Percentiles rank a stretch among this genome's conserved stretches.
Conservation (phyloP, 805 yeast genomes). For the Yarrowia alimentaria region DNA sequence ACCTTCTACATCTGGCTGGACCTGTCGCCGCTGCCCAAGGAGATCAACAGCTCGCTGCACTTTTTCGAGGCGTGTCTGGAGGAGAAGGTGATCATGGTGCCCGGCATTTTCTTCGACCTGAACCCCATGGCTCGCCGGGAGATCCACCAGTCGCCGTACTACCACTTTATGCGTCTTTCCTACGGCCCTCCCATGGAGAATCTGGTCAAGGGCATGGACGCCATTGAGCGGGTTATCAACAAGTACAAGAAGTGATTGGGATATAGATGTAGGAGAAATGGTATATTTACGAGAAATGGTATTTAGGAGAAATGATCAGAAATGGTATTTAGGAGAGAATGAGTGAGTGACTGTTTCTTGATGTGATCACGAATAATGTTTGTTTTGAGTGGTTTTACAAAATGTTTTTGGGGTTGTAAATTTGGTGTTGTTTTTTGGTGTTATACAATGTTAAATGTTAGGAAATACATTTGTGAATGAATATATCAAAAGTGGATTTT, state of each 20-base stretch:
- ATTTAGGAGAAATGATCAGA: too few species aligned
- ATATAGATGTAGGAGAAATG: too few species aligned
- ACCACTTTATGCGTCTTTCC: conserved; percentile 56
- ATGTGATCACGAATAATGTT: neutral
- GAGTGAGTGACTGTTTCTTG: neutral
- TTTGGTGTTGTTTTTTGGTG: too few species aligned
- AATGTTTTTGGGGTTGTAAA: too few species aligned
- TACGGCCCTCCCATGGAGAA: conserved; percentile 58
- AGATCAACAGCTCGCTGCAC: conserved; percentile 56
- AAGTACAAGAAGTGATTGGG: conserved; percentile 23
- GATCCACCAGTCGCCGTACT: conserved; percentile 58
- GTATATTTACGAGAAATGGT: too few species aligned
- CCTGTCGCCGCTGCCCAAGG: conserved; percentile 54
- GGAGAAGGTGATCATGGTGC: conserved; percentile 58
- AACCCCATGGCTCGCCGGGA: conserved; percentile 51
- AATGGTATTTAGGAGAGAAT: too few species aligned
- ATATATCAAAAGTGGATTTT: too few species aligned
- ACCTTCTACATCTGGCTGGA: conserved; percentile 63
- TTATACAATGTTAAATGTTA: too few species aligned
- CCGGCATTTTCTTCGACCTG: conserved; percentile 61
- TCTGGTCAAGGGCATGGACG: conserved; percentile 59
- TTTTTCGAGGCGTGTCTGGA: conserved; percentile 63
- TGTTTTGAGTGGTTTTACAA: neutral
- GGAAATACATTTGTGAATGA: too few species aligned
- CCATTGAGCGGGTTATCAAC: conserved; percentile 49